Evolutionary conservation across 176 grass and related monocot species (phyloP), one percentile per base, ranked within the genome.

Genomic region (Luzula sylvatica): DNA sequence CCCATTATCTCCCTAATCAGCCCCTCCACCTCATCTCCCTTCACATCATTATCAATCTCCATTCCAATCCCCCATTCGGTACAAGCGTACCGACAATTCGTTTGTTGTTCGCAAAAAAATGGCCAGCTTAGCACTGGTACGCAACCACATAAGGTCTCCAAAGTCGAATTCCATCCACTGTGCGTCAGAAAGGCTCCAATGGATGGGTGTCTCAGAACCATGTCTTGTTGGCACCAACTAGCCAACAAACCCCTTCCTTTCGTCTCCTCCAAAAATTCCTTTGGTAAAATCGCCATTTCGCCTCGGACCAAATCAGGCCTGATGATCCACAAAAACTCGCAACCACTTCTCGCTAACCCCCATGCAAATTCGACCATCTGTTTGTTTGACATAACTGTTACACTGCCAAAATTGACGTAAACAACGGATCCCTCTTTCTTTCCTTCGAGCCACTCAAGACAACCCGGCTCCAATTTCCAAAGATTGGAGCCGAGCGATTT

Each of bases 31-130:
- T 62, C 58, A 46, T 5, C 23, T 47, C 58, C 26, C 45, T 28
- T 47, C 6, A 62, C 58, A 62, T 62, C 45, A 25, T 20, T 62
- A 46, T 62, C 58, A 12, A 62, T 62, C 58, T 62, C 58, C 58
- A 30, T 46, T 26, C 41, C 58, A 8, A 62, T 46, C 20, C 23
- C 58, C 58, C 58, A 62, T 47, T 62, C 58, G 1, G 58, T 62
- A 25, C 58, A 28, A 5, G 14, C 58, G 11, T 45, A 46, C 7
- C 23, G 41, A 11, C 58, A 62, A 11, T 62, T 62, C n/a, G 58
- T 62, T 24, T 62, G 58, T 62, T 62, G 58, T 1, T 62, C 58
- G 6, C 38, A 35, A 8, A 62, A 47, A 24, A 62, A 62, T 17
- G 58, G 58, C 58, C 58, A 62, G 14, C 58, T 28, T 18, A 62